Percentiles rank a stretch among this genome's conserved stretches.
Evolutionary conservation across 2,329 filamentous ascomycete genomes (phyloP).

Genomic region (Domatiomyces globalis): DNA sequence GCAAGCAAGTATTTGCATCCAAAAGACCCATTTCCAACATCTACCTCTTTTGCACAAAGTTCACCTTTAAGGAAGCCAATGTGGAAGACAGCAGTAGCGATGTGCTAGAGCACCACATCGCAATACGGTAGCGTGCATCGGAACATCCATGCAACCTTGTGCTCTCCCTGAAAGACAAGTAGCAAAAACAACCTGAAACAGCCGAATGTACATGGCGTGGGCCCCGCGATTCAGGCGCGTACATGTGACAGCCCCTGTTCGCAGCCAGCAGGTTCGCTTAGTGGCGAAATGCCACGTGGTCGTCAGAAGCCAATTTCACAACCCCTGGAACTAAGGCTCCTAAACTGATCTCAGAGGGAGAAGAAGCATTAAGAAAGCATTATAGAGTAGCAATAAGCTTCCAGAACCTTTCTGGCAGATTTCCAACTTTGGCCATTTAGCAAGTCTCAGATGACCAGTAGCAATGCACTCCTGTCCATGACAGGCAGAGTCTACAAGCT

Average conservation of each 20-base stretch:
- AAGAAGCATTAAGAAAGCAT: not conserved
- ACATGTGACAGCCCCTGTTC: not conserved
- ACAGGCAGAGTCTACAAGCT: not conserved
- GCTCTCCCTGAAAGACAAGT: not conserved
- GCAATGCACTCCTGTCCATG: not conserved
- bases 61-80: too few species aligned
- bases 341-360: not conserved
- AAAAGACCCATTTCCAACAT: too few species aligned
- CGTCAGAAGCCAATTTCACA: not conserved
- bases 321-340: not conserved
- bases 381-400: not conserved
- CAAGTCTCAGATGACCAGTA: not conserved
- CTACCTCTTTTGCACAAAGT: too few species aligned
- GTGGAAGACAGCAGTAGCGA: too few species aligned
- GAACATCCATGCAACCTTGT: too few species aligned
- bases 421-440: slow-evolving; percentile 1
- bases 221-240: not conserved
- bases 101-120: too few species aligned
- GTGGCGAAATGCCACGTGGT: slow-evolving; percentile 1
- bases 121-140: too few species aligned
- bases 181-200: not conserved
- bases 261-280: not conserved
- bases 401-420: not conserved
- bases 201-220: not conserved
- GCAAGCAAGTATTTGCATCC: not conserved